Percentiles rank a stretch among this genome's conserved stretches.
Evolutionary conservation across 106 monocot genomes (phyloP).

Genomic region (Acorus calamus): DNA sequence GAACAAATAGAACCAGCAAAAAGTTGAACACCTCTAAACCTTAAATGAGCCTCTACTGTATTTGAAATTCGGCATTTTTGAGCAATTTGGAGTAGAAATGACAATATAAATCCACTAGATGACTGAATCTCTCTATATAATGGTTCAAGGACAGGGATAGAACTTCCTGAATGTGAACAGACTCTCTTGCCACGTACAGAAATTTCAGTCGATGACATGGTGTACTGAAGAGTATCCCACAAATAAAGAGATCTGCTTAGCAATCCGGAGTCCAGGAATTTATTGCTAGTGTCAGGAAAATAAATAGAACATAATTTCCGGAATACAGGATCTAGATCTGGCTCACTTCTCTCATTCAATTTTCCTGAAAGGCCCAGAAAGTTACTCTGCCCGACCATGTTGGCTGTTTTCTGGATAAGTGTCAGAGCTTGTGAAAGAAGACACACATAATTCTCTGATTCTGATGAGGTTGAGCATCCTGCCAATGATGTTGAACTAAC

Average conservation of each 20-base stretch:
- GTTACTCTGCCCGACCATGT: constrained; percentile 31
- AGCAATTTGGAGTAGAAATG: constrained; percentile 40
- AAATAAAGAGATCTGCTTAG: constrained; percentile 46
- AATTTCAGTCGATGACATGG: constrained; percentile 71
- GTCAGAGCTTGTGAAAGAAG: constrained; percentile 47
- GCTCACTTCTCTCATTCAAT: constrained; percentile 22
- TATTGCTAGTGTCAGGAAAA: constrained; percentile 29
- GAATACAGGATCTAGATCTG: constrained; percentile 40
- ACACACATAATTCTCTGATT: constrained; percentile 5
- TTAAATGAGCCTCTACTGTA: constrained; percentile 41
- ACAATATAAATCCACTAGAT: constrained; percentile 57
- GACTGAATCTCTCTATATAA: constrained; percentile 49
- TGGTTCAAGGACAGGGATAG: constrained; percentile 19
- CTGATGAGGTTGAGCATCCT: constrained; percentile 2
- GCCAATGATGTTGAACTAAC: constrained; percentile 5
- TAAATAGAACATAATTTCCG: constrained; percentile 48
- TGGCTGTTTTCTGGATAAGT: constrained; percentile 46
- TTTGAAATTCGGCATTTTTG: constrained; percentile 37
- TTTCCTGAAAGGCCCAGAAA: constrained; percentile 29
- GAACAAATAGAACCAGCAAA: constrained; percentile 57
- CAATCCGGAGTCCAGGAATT: constrained; percentile 28
- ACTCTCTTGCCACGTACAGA: constrained; percentile 47
- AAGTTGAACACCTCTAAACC: constrained; percentile 64
- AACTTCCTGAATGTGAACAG: constrained; percentile 15
- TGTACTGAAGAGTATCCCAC: constrained; percentile 79